Evolutionary conservation across 805 yeast species (phyloP).

Genomic region (Cyberlindnera lachancei): DNA sequence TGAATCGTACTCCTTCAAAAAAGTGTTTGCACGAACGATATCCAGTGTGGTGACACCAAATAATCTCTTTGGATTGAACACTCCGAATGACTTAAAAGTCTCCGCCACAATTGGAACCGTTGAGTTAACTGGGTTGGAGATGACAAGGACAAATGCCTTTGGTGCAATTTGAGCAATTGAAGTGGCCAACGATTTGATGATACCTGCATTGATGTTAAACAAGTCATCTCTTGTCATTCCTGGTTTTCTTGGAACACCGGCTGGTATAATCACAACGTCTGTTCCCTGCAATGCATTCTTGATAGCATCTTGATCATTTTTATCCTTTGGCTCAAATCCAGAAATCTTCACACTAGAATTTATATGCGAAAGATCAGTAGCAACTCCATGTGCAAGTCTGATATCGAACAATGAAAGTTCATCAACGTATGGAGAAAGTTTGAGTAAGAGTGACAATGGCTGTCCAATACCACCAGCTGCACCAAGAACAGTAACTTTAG

Average conservation of each 20-base stretch:
- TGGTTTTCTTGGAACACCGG: conserved; percentile 90
- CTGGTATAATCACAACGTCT: conserved; percentile 53
- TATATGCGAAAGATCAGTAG: conserved; percentile 82
- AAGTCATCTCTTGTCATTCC: conserved; percentile 92
- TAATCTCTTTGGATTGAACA: conserved; percentile 62
- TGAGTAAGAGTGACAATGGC: conserved; percentile 76
- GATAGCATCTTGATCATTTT: conserved; percentile 41
- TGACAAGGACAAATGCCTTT: conserved; percentile 69
- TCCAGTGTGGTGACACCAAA: conserved; percentile 90
- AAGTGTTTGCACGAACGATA: conserved; percentile 77
- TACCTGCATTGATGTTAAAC: conserved; percentile 77
- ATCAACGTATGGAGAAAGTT: conserved; percentile 50
- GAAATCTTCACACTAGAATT: conserved; percentile 56
- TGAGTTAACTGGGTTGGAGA: conserved; percentile 91
- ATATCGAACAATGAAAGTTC: conserved; percentile 79
- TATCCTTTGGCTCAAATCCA: conserved; percentile 45
- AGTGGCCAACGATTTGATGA: conserved; percentile 64
- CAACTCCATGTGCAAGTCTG: conserved; percentile 79
- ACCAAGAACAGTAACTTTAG: conserved; percentile 78
- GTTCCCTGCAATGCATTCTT: conserved; percentile 29
- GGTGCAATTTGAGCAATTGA: conserved; percentile 70
- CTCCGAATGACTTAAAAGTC: conserved; percentile 59
- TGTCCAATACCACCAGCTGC: conserved; percentile 97
- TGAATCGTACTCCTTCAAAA: conserved; percentile 40
- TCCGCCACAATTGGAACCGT: conserved; percentile 87